Conservation (phyloP, 805 yeast genomes). For the Saturnispora sekii region DNA sequence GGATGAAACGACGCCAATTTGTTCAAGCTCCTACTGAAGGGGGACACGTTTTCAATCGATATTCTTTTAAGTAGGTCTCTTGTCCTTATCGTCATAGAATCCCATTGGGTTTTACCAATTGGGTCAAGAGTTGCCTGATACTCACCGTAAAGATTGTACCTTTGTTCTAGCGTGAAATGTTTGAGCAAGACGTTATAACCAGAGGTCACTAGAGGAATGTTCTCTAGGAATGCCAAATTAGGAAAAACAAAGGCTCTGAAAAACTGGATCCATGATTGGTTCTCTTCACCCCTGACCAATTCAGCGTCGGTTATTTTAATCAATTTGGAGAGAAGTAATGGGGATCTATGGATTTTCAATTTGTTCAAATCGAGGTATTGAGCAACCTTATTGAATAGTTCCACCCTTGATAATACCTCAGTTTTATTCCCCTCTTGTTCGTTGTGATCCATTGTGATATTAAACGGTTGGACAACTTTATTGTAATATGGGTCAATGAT, state of each 20-base stretch:
- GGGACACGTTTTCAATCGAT: slow-evolving; percentile 66
- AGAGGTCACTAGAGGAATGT: slow-evolving; percentile 51
- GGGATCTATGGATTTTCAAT: slow-evolving; percentile 39
- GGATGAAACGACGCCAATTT: slow-evolving; percentile 71
- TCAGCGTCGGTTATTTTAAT: slow-evolving; percentile 47
- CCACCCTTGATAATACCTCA: slow-evolving; percentile 24
- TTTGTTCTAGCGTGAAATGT: slow-evolving; percentile 45
- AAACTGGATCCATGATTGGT: slow-evolving; percentile 45
- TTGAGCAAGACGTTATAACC: slow-evolving; percentile 43
- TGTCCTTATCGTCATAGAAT: slow-evolving; percentile 67
- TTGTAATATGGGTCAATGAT: slow-evolving; percentile 41
- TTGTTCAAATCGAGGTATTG: slow-evolving; percentile 47
- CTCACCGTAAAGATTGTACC: slow-evolving; percentile 79
- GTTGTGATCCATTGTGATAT: slow-evolving; percentile 5
- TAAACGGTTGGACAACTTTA: slow-evolving; percentile 12
- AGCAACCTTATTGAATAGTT: slow-evolving; percentile 30
- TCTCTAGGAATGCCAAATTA: slow-evolving; percentile 41
- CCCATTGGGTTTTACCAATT: slow-evolving; percentile 47
- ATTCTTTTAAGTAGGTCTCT: slow-evolving; percentile 70
- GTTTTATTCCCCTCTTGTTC: not conserved
- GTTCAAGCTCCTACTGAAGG: slow-evolving; percentile 65
- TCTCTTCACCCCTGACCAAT: slow-evolving; percentile 18
- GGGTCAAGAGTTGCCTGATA: slow-evolving; percentile 50
- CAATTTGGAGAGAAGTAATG: slow-evolving; percentile 43
- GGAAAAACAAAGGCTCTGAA: slow-evolving; percentile 62